These are phyloP conservation scores for Benincasa hispida DNA, from an alignment of 306 rosid species.

Conservation along the genomic window DNA sequence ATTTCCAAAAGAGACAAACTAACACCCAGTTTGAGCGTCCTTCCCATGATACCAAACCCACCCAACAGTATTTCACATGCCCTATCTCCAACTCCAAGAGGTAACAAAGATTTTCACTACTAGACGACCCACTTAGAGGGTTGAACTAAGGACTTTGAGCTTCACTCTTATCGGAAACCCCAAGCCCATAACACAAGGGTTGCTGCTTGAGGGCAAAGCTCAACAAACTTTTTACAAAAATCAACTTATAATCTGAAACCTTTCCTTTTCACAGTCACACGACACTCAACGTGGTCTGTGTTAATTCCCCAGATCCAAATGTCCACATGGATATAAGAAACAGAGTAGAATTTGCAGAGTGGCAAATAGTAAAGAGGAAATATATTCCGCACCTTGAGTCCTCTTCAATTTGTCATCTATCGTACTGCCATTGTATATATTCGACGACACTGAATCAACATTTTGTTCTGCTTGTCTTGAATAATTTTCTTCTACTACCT, in stretches of 20 bases:
- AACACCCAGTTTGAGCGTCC: neutral
- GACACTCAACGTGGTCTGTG: neutral
- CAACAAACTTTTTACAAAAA: neutral
- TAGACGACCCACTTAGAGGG: neutral
- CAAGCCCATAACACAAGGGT: neutral
- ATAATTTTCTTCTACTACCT: constrained; percentile 1
- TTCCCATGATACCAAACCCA: neutral
- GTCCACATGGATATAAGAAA: neutral
- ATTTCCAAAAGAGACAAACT: neutral
- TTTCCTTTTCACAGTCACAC: neutral
- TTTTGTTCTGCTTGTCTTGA: constrained; percentile 16
- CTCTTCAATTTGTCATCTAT: neutral
- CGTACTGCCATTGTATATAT: neutral
- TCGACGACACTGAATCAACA: constrained; percentile 1
- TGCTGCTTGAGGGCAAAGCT: neutral
- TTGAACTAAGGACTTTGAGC: neutral
- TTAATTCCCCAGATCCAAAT: neutral
- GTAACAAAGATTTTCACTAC: neutral
- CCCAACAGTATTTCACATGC: neutral
- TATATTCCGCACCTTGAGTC: neutral
- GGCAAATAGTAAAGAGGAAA: neutral
- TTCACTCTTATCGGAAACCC: neutral
- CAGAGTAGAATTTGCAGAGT: neutral
- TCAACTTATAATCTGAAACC: neutral
- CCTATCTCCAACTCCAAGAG: neutral